Percentiles rank a stretch among this genome's conserved stretches.
phyloP scores from a whole-genome alignment of 257 asterid genomes.

The Gentiana macrophylla region DNA sequence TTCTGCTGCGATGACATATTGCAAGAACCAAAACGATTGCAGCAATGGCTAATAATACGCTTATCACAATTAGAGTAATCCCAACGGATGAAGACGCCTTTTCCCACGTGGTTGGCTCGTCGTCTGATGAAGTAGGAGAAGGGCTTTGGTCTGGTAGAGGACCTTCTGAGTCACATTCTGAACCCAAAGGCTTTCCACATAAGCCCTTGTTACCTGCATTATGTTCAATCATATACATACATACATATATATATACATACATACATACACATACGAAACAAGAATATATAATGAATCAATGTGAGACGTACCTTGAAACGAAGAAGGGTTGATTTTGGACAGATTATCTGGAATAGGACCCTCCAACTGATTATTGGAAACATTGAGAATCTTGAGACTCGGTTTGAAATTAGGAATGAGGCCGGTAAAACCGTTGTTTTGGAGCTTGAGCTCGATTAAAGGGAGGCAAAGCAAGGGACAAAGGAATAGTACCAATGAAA shows the following conservation, averaged over 20 bases:
- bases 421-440: constrained; percentile 64
- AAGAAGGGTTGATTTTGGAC: constrained; percentile 36
- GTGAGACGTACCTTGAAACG: constrained; percentile 39
- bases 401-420: constrained; percentile 38
- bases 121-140: constrained; percentile 1
- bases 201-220: constrained; percentile 58
- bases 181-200: constrained; percentile 57
- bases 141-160: constrained; percentile 33
- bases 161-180: constrained; percentile 26
- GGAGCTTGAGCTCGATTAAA: constrained; percentile 51
- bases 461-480: constrained; percentile 48
- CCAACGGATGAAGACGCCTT: not conserved
- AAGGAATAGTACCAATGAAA: constrained; percentile 54
- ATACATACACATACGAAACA: not conserved
- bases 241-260: not conserved
- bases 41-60: constrained; percentile 22
- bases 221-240: not conserved
- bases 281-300: not conserved
- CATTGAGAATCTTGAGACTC: constrained; percentile 39
- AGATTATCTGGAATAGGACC: constrained; percentile 60
- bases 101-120: not conserved
- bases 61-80: constrained; percentile 15
- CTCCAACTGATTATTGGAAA: constrained; percentile 62
- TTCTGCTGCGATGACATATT: constrained; percentile 21
- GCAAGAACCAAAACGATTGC: constrained; percentile 28